Evolutionary conservation across 257 asterid genomes (phyloP), one percentile per base, ranked within the genome.

Genomic region (Scutellaria barbata): DNA sequence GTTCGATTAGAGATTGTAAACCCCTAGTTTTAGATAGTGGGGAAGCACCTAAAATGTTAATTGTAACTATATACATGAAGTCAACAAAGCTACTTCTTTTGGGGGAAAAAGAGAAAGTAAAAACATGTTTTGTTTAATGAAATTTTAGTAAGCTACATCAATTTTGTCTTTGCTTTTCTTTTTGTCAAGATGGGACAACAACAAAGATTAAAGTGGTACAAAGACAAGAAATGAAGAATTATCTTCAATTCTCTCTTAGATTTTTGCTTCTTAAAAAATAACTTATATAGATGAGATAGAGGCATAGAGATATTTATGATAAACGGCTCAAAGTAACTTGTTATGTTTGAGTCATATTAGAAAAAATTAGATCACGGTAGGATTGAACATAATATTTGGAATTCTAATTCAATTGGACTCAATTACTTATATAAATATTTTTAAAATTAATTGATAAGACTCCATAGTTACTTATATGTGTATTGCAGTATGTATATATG

Each of bases 181-280:
- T 16, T 59, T 59, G 35, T 33, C 18, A 63, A 63, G 64, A 63
- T 81, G 79, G 83, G 79, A 74, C 85, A 76, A 39, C 33, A 46
- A 47, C 62, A 76, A 67, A 61, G 63, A 55, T 58, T 58, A 63
- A 65, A 70, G 81, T 58, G 63, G 17, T 30, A 10, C 35, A 5
- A 63, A 1, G 63, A 51, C 47, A 9, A 58, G 8, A 74, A 70
- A n/a, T n/a, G n/a, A n/a, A 40, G 46, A 30, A 55, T 43, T 13
- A 5, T 6, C 30, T 14, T 22, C 42, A 25, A 53, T 37, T 70
- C 37, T 46, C 9, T 45, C 64, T 55, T 12, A 20, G 39, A 33
- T 20, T 51, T 39, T 18, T 59, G 53, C 55, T 76, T 70, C 43
- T 57, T 22, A 8, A 35, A 68, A 68, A 76, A 43, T 47, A n/a